A percentile compares a stretch with the other conserved stretches of the same genome.
phyloP scores from a whole-genome alignment of 2,329 filamentous ascomycete species.

The Penicillium sp. region DNA sequence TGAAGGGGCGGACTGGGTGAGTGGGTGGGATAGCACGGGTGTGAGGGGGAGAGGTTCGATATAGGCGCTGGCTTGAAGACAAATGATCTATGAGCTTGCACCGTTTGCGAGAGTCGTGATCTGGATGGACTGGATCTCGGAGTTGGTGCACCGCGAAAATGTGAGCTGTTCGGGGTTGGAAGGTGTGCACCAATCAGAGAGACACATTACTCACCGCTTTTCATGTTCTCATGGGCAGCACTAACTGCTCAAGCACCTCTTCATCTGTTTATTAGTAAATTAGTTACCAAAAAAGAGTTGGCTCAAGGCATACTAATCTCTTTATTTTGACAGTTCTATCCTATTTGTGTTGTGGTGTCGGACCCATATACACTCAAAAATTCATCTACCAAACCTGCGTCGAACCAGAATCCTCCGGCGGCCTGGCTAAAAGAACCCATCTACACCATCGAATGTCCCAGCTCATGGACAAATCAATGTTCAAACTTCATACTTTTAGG shows the following conservation, averaged over 20 bases:
- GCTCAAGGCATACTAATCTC: too few species aligned
- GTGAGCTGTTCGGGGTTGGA: slow-evolving; percentile 23
- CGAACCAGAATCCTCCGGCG: too few species aligned
- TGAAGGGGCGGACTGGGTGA: slow-evolving; percentile 3
- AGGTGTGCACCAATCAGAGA: slow-evolving; percentile 21
- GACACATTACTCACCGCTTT: slow-evolving; percentile 21
- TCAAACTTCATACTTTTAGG: too few species aligned
- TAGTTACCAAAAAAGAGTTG: too few species aligned
- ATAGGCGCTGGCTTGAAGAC: slow-evolving; percentile 2
- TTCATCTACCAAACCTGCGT: too few species aligned
- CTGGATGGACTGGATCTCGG: slow-evolving; percentile 8
- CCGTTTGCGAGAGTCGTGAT: slow-evolving; percentile 12
- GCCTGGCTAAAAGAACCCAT: too few species aligned
- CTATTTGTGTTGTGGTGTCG: too few species aligned
- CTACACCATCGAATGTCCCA: too few species aligned
- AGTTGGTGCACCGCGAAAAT: slow-evolving; percentile 29
- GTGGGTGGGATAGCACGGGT: not conserved
- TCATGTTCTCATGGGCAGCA: not conserved
- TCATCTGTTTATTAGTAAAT: too few species aligned
- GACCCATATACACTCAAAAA: too few species aligned
- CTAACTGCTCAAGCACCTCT: not conserved
- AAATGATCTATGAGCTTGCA: slow-evolving; percentile 2
- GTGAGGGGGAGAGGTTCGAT: not conserved
- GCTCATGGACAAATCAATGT: too few species aligned
- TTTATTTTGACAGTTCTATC: too few species aligned